Evolutionary conservation across 2,329 filamentous ascomycete genomes (phyloP), one percentile per base, ranked within the genome.

Genomic region (Botrytis paeoniae): DNA sequence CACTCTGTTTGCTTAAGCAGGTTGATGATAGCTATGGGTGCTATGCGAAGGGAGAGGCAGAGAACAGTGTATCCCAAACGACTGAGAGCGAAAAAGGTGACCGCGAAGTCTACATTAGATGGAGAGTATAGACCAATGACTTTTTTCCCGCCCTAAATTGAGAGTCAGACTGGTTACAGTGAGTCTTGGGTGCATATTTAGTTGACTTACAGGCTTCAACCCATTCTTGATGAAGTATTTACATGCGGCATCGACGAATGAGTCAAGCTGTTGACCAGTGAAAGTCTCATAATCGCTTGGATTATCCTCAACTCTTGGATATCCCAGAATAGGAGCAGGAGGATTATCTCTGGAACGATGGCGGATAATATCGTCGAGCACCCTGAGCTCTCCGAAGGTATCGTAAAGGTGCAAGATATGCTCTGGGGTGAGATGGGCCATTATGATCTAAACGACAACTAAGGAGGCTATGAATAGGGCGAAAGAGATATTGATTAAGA

Each of bases 41-140:
- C 83, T 3, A 89, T 82, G 4, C 88, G 81, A 1, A 86, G 87
- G 0, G 87, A 89, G 2, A 89, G 81, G 41, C 88, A 84, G 4
- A 89, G 80, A 7, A 84, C 82, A 1, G 86, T 83, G 80, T 86
- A 87, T 5, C 87, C 87, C 66, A 89, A 80, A 72, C 86, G 83
- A 35, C 83, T 84, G 51, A 89, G 78, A 7, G 85, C 86, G 43
- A 88, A 82, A n/a, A 87, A 80, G 18, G 85, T 84, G 45, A 88
- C 81, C 59, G 88, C 81, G 73, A 86, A 86, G 71, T 86, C 84
- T 35, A 89, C 81, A 72, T 76, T 75, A 32, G 75, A 76, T 2
- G 64, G 79, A 64, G 41, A 78, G 74, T 76, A 80, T 61, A 76
- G 80, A 76, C 65, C 76, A 78, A 48, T 76, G 22, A 37, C 76